Base-by-base conservation (phyloP, 345 rosid species). In the Turritis glabra region DNA sequence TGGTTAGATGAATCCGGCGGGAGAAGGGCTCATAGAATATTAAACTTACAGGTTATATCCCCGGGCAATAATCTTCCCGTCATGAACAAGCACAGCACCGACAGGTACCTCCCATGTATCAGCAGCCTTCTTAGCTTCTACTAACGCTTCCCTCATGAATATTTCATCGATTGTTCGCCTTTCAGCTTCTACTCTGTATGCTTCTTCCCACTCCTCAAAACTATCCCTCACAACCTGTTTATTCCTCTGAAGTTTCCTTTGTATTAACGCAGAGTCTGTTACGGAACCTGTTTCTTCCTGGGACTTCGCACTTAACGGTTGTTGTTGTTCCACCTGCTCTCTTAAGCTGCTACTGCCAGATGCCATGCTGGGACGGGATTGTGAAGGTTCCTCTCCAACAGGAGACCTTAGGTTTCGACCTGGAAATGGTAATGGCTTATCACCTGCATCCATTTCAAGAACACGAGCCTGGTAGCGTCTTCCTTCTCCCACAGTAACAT, bases 151-250 rank as follows among this genome's bases (percentile, higher is more conserved):
- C 79, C 85, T 88, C 99, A 95, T 92, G 82, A 87, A 95, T 76
- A 88, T 84, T 78, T 90, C 97, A 79, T 95, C 99, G 54, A 67
- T 56, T 79, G 78, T 86, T 23, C 81, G 84, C 83, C 83, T 96
- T 81, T 90, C 96, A 11, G 82, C 78, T 76, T 95, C 96, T 63
- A 75, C 76, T 65, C 53, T 72, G 74, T 86, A 87, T 35, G 97
- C 99, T 75, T 95, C 97, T 84, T 95, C 99, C 99, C 99, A 95
- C 53, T 92, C 97, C 65, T 92, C 97, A 82, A 90, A 95, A 75
- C 83, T 87, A 71, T 95, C 94, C 48, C 81, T 86, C 25, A 79
- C 62, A 32, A 92, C 92, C 76, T 92, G 97, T 72, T 81, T 84
- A 53, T 79, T 79, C 72, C 91, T 81, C 73, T 86, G 96, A 75